These are phyloP conservation scores for Phaseolus lunatus DNA, from an alignment of 306 rosid genomes.

Conservation along the genomic window DNA sequence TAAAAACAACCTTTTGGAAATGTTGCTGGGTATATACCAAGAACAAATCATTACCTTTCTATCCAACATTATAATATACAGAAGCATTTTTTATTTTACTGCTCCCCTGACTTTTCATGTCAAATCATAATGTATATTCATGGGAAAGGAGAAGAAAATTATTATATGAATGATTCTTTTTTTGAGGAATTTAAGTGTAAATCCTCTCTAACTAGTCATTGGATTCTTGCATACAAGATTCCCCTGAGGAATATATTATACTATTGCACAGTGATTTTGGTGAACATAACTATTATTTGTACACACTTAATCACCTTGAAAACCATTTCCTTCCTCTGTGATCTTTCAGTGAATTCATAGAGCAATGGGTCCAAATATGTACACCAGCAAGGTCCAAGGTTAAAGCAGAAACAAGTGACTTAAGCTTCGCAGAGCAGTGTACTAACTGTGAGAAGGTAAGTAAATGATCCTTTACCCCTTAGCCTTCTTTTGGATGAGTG, in stretches of 20 bases:
- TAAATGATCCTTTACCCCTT: not conserved
- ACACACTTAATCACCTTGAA: not conserved
- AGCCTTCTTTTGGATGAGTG: too few relatives aligned
- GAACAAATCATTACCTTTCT: conserved; percentile 7
- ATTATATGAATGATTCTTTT: conserved; percentile 14
- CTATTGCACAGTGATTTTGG: not conserved
- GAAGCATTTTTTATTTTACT: conserved; percentile 27
- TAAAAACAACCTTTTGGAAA: not conserved
- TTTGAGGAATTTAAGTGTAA: not conserved
- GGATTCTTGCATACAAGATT: conserved; percentile 24
- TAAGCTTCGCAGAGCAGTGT: conserved; percentile 76
- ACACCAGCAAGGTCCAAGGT: conserved; percentile 71
- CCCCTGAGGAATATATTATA: not conserved
- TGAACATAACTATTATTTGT: conserved; percentile 3
- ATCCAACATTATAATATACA: not conserved
- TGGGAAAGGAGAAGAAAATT: not conserved
- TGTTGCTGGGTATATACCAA: conserved; percentile 7
- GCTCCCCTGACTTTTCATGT: conserved; percentile 9
- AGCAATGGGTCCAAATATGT: conserved; percentile 91
- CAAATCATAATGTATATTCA: conserved; percentile 12
- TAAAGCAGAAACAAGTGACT: conserved; percentile 44
- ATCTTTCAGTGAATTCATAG: conserved; percentile 82
- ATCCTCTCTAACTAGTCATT: conserved; percentile 3
- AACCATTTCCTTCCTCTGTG: not conserved
- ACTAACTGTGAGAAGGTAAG: conserved; percentile 84